phyloP scores from a whole-genome alignment of 371 early-diverging fungal species.

The Rhizopus delemar region DNA sequence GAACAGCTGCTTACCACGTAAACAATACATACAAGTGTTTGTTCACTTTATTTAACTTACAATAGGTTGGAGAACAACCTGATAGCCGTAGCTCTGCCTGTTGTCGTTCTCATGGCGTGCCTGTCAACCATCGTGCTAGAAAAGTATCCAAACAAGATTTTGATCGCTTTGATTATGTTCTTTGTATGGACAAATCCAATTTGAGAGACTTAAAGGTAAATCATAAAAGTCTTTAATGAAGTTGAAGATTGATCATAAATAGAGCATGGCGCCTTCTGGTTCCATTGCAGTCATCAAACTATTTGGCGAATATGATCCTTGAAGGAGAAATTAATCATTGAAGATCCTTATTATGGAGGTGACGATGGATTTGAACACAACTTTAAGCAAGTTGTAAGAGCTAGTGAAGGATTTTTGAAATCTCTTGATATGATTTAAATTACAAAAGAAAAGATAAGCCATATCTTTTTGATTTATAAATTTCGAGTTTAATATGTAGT shows the following conservation, averaged over 20 bases:
- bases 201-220: conserved; percentile 67
- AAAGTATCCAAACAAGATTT: conserved; percentile 68
- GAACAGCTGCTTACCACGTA: conserved; percentile 85
- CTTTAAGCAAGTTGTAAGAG: conserved; percentile 79
- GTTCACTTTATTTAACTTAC: neutral
- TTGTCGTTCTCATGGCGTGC: conserved; percentile 76
- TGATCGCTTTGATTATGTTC: conserved; percentile 76
- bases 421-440: conserved; percentile 31
- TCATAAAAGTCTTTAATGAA: neutral
- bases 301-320: conserved; percentile 88
- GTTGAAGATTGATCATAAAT: neutral
- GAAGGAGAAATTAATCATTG: conserved; percentile 73
- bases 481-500: too few species aligned
- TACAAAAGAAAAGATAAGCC: too few species aligned
- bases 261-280: conserved; percentile 38
- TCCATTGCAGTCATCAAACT: conserved; percentile 59
- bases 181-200: conserved; percentile 88
- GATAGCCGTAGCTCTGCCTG: conserved; percentile 73
- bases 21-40: conserved; percentile 10
- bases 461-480: too few species aligned
- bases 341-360: conserved; percentile 91
- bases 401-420: conserved; percentile 49
- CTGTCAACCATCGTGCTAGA: conserved; percentile 79
- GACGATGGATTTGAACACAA: conserved; percentile 83
- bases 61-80: conserved; percentile 67